Percentiles rank a stretch among this genome's conserved stretches.
phyloP scores from a whole-genome alignment of 1,284 basidiomycete genomes.

The Bjerkandera adusta region DNA sequence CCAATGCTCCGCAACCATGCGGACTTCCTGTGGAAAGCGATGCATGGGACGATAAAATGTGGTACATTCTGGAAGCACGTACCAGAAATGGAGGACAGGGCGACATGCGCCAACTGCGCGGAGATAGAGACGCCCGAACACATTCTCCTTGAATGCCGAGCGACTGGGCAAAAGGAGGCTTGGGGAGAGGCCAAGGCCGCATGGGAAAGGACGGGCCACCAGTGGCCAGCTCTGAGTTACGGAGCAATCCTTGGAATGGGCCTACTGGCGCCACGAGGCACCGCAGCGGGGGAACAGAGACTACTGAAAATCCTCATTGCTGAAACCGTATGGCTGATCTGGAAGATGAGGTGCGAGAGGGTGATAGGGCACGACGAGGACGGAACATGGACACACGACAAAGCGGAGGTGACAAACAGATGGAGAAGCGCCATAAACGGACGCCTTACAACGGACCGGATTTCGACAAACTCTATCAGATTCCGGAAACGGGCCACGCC shows the following conservation, averaged over 20 bases:
- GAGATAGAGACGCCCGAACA: constrained; percentile 29
- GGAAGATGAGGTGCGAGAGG: constrained; percentile 23
- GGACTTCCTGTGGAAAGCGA: constrained; percentile 28
- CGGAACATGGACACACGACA: neutral
- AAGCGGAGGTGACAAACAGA: neutral
- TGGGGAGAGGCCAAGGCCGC: constrained; percentile 22
- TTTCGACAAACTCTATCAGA: too few relatives aligned
- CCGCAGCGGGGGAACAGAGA: too few relatives aligned
- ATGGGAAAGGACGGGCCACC: constrained; percentile 15
- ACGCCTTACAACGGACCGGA: neutral
- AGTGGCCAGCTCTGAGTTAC: too few relatives aligned
- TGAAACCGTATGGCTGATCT: constrained; percentile 29
- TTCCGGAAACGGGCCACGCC: too few relatives aligned
- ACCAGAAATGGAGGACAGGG: constrained; percentile 21
- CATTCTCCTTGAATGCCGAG: constrained; percentile 27
- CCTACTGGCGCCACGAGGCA: too few relatives aligned
- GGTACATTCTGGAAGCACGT: constrained; percentile 30
- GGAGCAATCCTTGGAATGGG: too few relatives aligned
- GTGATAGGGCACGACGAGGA: constrained; percentile 11
- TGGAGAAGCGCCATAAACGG: constrained; percentile 3
- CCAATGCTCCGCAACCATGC: constrained; percentile 21
- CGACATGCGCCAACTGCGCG: constrained; percentile 23
- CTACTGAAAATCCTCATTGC: constrained; percentile 26
- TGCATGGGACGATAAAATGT: constrained; percentile 27
- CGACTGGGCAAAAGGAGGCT: constrained; percentile 21